Conservation (phyloP, 2,329 filamentous ascomycete species). For the Aureobasidium sp. region DNA sequence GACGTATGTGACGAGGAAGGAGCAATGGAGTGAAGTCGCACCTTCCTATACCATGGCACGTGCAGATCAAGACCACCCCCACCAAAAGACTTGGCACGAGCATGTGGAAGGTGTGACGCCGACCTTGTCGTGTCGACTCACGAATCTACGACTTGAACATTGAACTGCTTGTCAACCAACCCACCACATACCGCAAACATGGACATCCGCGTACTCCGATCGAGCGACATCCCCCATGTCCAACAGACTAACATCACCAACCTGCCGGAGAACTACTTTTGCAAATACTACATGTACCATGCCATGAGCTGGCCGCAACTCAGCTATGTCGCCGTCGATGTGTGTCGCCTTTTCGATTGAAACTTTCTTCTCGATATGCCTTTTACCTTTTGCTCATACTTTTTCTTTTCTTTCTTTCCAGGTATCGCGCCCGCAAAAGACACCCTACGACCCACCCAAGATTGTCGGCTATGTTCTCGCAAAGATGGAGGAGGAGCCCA, state of each 20-base stretch:
- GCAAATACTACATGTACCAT: constrained; percentile 99
- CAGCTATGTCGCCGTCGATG: constrained; percentile 89
- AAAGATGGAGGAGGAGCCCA: constrained; percentile 98
- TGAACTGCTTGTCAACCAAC: background rate
- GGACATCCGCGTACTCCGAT: constrained; percentile 82
- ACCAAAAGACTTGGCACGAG: background rate
- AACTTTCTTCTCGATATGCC: background rate
- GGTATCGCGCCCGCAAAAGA: constrained; percentile 67
- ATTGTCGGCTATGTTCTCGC: constrained; percentile 98
- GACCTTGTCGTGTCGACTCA: background rate
- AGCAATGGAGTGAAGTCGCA: background rate
- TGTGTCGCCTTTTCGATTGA: constrained; percentile 25
- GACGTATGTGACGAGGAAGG: background rate
- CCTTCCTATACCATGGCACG: background rate
- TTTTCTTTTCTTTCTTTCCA: constrained; percentile 19
- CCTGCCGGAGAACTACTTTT: constrained; percentile 98
- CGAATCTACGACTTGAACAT: background rate
- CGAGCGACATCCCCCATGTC: constrained; percentile 80
- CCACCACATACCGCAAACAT: constrained; percentile 39
- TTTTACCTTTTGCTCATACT: background rate
- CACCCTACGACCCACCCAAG: constrained; percentile 83
- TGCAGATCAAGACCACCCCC: background rate
- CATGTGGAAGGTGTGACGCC: background rate
- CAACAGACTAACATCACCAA: constrained; percentile 99
- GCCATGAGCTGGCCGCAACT: constrained; percentile 96